Evolutionary conservation across 2,329 filamentous ascomycete species (phyloP).

Genomic region (Elsinoe australis): DNA sequence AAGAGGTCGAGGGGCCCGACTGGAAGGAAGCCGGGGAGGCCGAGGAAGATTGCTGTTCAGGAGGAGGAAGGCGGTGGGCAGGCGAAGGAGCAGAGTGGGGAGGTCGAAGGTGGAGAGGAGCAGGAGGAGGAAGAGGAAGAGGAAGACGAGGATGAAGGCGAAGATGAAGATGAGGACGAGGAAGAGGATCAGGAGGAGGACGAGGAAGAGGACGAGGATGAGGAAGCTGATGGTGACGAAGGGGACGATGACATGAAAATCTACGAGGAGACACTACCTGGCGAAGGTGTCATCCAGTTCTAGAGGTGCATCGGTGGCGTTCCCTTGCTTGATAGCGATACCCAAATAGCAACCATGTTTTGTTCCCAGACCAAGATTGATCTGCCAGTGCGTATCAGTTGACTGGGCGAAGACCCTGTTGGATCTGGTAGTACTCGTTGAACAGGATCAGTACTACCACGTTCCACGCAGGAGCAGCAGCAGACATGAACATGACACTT

Average conservation of each 20-base stretch:
- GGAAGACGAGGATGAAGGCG: constrained; percentile 3
- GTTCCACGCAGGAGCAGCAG: no score
- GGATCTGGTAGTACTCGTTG: no score
- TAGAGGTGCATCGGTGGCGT: not conserved
- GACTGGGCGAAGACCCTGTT: no score
- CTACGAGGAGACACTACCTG: not conserved
- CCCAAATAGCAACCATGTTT: not conserved
- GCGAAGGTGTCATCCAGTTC: constrained; percentile 4
- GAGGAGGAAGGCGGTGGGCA: constrained; percentile 13
- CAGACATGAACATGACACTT: no score
- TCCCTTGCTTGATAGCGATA: not conserved
- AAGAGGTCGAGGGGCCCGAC: not conserved
- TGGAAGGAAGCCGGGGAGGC: not conserved
- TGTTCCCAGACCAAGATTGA: not conserved
- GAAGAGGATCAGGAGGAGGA: constrained; percentile 5
- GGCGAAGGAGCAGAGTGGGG: no score
- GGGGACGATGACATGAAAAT: constrained; percentile 14
- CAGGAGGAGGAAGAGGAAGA: constrained; percentile 5
- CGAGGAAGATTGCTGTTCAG: not conserved
- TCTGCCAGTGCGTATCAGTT: no score
- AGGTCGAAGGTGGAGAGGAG: constrained; percentile 9
- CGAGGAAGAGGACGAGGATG: constrained; percentile 14
- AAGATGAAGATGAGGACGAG: constrained; percentile 5
- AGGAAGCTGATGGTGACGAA: constrained; percentile 12
- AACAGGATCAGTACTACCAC: no score